Evolutionary conservation across 139 green algal species (phyloP).

Genomic region (Asterochloris sp.): DNA sequence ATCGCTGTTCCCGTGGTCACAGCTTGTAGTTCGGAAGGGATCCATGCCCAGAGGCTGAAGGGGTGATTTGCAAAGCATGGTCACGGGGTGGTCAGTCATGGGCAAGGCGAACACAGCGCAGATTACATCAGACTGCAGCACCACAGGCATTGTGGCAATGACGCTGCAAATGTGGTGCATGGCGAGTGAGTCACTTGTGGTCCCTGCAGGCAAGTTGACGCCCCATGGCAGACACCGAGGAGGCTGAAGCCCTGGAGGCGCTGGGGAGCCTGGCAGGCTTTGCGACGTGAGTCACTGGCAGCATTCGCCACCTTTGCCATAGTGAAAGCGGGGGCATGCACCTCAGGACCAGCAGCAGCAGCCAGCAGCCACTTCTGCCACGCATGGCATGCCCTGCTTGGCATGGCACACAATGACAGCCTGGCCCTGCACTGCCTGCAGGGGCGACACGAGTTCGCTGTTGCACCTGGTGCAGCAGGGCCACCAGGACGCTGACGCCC

Average conservation of each 20-base stretch:
- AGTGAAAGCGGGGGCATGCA: neutral
- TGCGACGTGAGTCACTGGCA: slow-evolving; percentile 30
- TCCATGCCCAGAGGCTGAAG: too few relatives aligned
- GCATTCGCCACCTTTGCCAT: neutral
- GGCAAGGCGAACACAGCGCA: too few relatives aligned
- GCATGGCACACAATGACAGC: neutral
- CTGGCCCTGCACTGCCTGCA: neutral
- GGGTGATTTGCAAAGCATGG: too few relatives aligned
- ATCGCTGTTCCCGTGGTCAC: too few relatives aligned
- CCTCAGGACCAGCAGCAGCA: neutral
- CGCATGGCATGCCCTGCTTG: neutral
- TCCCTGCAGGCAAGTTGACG: too few relatives aligned
- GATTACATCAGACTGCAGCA: too few relatives aligned
- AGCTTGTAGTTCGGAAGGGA: too few relatives aligned
- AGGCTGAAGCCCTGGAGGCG: slow-evolving; percentile 49
- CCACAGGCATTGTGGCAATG: too few relatives aligned
- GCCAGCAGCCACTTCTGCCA: neutral
- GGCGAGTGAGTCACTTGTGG: too few relatives aligned
- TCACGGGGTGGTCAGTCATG: too few relatives aligned
- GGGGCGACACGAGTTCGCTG: neutral
- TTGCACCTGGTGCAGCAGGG: neutral
- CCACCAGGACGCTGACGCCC: neutral
- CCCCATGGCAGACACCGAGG: neutral
- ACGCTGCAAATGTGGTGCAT: too few relatives aligned
- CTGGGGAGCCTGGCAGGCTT: slow-evolving; percentile 44